Percentiles rank a stretch among this genome's conserved stretches.
Conservation (phyloP, 1,284 basidiomycete species). For the Ganoderma lucidum region DNA sequence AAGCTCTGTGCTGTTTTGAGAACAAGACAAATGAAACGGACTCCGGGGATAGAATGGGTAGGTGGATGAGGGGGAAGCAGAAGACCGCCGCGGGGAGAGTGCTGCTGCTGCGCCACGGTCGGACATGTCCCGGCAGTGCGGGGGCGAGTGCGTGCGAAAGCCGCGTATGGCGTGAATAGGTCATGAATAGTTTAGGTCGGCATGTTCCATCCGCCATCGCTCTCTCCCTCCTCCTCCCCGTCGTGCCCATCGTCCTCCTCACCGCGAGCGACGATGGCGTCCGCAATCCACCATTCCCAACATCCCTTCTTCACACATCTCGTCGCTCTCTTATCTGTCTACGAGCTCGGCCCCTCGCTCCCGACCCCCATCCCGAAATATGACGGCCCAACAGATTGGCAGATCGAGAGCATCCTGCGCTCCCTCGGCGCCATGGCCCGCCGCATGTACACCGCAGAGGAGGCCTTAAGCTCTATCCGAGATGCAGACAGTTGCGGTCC, state of each 20-base stretch:
- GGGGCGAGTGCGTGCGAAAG: constrained; percentile 25
- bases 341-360: constrained; percentile 48
- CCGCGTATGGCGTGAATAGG: neutral
- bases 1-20: neutral
- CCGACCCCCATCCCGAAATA: constrained; percentile 65
- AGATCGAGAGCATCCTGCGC: constrained; percentile 67
- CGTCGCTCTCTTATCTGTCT: constrained; percentile 49
- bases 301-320: constrained; percentile 50
- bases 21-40: neutral
- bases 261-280: constrained; percentile 37
- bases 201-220: constrained; percentile 15
- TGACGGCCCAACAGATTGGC: constrained; percentile 70
- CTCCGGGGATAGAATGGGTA: neutral
- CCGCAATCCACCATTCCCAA: constrained; percentile 32
- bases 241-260: constrained; percentile 25
- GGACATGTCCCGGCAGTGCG: constrained; percentile 6
- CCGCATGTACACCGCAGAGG: constrained; percentile 71
- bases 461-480: constrained; percentile 49
- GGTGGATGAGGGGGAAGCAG: neutral
- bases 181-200: constrained; percentile 23
- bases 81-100: neutral
- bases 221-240: constrained; percentile 23
- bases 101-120: neutral
- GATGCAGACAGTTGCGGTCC: constrained; percentile 49
- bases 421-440: constrained; percentile 61